Conservation (phyloP, 2,329 filamentous ascomycete genomes). For the Hirsutella thompsonii region DNA sequence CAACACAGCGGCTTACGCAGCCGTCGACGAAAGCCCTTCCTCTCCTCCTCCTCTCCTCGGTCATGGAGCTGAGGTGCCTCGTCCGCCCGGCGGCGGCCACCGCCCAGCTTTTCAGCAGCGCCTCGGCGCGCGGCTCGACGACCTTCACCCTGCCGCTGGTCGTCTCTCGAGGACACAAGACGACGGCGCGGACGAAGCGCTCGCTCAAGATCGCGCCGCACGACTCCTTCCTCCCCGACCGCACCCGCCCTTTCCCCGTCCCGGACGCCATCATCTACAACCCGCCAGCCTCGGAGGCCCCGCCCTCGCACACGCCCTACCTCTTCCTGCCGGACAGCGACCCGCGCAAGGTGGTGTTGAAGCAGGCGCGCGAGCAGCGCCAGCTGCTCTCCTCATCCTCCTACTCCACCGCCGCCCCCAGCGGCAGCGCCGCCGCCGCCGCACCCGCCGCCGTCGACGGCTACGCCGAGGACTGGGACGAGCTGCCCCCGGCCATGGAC, state of each 20-base stretch:
- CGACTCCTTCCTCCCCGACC: conserved; percentile 40
- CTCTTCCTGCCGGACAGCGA: conserved; percentile 41
- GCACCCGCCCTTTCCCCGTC: conserved; percentile 15
- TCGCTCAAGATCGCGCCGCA: conserved; percentile 47
- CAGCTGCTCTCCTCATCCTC: too few relatives aligned
- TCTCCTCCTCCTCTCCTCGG: neutral
- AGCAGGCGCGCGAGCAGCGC: too few relatives aligned
- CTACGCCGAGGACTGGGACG: conserved; percentile 9
- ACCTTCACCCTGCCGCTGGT: conserved; percentile 12
- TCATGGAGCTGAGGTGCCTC: conserved; percentile 23
- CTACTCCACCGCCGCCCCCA: too few relatives aligned
- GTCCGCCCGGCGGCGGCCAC: conserved; percentile 21
- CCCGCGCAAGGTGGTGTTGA: too few relatives aligned
- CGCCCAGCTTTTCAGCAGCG: too few relatives aligned
- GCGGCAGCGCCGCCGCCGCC: conserved; percentile 18
- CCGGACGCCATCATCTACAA: conserved; percentile 39
- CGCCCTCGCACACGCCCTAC: conserved; percentile 53
- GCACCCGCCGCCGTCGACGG: conserved; percentile 5
- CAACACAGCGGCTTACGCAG: too few relatives aligned
- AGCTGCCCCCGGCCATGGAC: conserved; percentile 21
- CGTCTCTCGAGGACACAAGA: conserved; percentile 32
- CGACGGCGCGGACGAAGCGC: conserved; percentile 40
- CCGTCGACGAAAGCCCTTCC: too few relatives aligned
- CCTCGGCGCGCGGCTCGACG: too few relatives aligned
- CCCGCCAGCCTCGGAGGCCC: conserved; percentile 38